Evolutionary conservation across 2,329 filamentous ascomycete genomes (phyloP), one percentile per base, ranked within the genome.

Genomic region (Nemania sp.): DNA sequence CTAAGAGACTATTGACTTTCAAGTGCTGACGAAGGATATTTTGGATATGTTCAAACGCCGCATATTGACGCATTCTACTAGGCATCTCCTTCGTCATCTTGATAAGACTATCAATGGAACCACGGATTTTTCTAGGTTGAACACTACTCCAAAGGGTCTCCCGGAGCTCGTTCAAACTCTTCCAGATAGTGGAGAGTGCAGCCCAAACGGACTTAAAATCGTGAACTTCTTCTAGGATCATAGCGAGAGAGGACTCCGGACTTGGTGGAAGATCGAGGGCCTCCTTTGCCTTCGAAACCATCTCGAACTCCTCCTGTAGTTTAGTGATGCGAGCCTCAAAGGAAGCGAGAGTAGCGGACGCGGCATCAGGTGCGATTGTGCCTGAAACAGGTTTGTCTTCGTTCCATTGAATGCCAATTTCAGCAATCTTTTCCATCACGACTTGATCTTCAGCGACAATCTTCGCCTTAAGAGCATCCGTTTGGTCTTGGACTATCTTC

Each of bases 61-160:
- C 95, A 80, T 99, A 99, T 77, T 99, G 97, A 68, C 97, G 91
- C 95, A 99, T 98, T 67, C 96, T 91, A 80, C 94, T 97, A 0
- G 97, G 96, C 96, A 99, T 98, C 70, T 98, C 95, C 82, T 97
- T 98, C 41, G 94, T 98, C 88, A 97, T 97, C 84, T 97, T 97
- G 79, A 98, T 93, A 61, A 98, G 87, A 55, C 92, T 91, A 77
- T 99, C 95, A 58, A 99, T 90, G 70, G 93, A 92, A 74, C 92
- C 89, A 43, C 96, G 90, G 66, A 99, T 89, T 82, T 98, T 99
- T 71, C 96, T 89, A 8, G 97, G 95, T 77, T 98, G 94, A 1
- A 99, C 92, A 76, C 93, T 97, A 64, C 92, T 97, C 97, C 97
- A 99, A 1, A 97, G 87, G 60, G 90, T 92, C 75, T 99, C 97